Conservation (phyloP, 2,329 filamentous ascomycete species). For the Microsporum canis region DNA sequence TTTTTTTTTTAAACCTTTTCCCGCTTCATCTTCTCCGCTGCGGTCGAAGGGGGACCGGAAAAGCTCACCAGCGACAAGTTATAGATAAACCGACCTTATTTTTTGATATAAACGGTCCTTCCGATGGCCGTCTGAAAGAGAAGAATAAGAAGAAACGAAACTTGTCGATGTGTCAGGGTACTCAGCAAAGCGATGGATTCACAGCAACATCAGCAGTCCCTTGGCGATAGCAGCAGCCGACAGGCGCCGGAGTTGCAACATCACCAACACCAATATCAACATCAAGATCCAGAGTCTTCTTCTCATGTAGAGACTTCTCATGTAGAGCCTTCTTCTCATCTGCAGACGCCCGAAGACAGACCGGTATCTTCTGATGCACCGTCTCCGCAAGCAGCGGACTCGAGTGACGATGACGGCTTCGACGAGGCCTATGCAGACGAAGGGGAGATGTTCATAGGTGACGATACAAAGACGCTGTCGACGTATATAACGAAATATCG, state of each 20-base stretch:
- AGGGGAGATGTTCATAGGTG: neutral
- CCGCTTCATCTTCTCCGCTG: neutral
- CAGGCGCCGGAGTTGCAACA: neutral
- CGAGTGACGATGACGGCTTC: neutral
- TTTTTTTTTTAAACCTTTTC: neutral
- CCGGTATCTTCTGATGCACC: neutral
- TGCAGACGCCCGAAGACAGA: neutral
- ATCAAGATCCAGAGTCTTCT: neutral
- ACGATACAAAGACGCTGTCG: slow-evolving; percentile 8
- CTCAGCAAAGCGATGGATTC: neutral
- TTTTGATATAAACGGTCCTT: neutral
- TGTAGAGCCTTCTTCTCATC: neutral
- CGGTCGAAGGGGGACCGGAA: neutral
- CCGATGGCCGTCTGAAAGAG: neutral
- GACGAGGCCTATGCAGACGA: slow-evolving; percentile 4
- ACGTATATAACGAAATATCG: slow-evolving; percentile 8
- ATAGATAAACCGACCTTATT: neutral
- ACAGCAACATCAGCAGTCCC: neutral
- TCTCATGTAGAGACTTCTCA: too few species aligned
- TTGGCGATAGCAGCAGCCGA: neutral
- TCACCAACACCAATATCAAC: neutral
- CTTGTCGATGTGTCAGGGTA: neutral
- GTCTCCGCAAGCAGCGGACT: neutral
- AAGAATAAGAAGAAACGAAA: neutral
- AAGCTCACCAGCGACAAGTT: neutral